Percentiles rank a stretch among this genome's conserved stretches.
phyloP scores from a whole-genome alignment of 192 early-diverging fungal species.

The Dimargaris cristalligena region DNA sequence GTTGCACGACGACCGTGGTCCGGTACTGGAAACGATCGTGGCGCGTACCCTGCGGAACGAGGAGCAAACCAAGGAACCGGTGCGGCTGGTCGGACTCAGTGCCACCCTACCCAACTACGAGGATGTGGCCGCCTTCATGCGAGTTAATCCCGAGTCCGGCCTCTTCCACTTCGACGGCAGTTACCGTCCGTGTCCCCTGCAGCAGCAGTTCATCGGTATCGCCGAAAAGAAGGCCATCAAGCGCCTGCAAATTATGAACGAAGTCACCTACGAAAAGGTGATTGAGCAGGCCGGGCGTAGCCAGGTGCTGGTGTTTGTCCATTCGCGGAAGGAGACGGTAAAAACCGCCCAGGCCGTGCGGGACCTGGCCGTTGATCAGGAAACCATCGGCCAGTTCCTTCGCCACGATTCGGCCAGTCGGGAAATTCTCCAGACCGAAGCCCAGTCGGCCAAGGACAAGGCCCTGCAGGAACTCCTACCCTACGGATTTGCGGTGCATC shows the following conservation, averaged over 20 bases:
- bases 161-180: constrained; percentile 88
- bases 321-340: constrained; percentile 94
- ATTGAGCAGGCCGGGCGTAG: constrained; percentile 66
- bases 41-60: constrained; percentile 69
- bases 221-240: constrained; percentile 94
- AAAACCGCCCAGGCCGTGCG: constrained; percentile 82
- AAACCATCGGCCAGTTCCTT: constrained; percentile 67
- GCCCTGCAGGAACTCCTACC: constrained; percentile 81
- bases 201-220: constrained; percentile 92
- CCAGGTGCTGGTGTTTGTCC: constrained; percentile 91
- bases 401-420: constrained; percentile 63
- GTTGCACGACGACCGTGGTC: constrained; percentile 92
- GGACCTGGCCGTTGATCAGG: constrained; percentile 85
- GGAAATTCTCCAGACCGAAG: constrained; percentile 71
- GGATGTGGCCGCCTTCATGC: constrained; percentile 89
- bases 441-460: constrained; percentile 58
- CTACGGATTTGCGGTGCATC: constrained; percentile 91
- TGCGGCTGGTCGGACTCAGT: constrained; percentile 80
- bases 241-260: constrained; percentile 89
- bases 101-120: constrained; percentile 93
- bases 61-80: constrained; percentile 75
- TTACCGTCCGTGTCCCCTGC: constrained; percentile 86
- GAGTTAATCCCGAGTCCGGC: constrained; percentile 59
- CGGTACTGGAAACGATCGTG: constrained; percentile 87
- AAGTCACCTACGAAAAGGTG: constrained; percentile 89